Evolutionary conservation across 768 basidiomycete species (phyloP), one percentile per base, ranked within the genome.

Genomic region (Xerocomus spinulosus): DNA sequence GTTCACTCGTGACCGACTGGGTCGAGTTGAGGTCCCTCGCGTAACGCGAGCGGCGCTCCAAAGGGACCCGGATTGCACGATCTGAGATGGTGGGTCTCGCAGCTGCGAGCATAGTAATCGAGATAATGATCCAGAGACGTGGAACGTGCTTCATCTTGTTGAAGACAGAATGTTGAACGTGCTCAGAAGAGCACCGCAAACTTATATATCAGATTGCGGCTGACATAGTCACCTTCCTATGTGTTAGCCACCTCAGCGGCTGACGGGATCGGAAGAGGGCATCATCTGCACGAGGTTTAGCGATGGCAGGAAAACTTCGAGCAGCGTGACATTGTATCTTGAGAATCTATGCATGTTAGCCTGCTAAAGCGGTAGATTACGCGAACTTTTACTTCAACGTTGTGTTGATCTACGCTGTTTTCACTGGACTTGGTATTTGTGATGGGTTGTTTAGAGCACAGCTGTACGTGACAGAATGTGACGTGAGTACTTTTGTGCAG

Each of bases 161-260:
- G 34, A n/a, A 15, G 24, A 21, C 14, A 12, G 44, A 40, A 17
- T 13, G 46, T 25, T 33, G 23, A 30, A 13, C n/a, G n/a, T n/a
- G n/a, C n/a, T n/a, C n/a, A n/a, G n/a, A n/a, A n/a, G n/a, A n/a
- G n/a, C n/a, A n/a, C n/a, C n/a, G n/a, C n/a, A n/a, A n/a, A n/a
- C n/a, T 47, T 49, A 57, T 54, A 48, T 59, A 34, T 23, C 20
- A 13, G 33, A 14, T 20, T 36, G 56, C 29, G 58, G 57, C 57
- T 60, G 50, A 29, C 32, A 21, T 13, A 6, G 32, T 44, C 26
- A 9, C 14, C 36, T 2, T 9, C 32, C 24, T 20, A 15, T 18
- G 6, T 14, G 46, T 41, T 9, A 1, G 39, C 35, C 29, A 6
- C 26, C 18, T 18, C 6, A 20, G 44, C 12, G 48, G 55, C 51